Percentiles rank a stretch among this genome's conserved stretches.
Conservation (phyloP, 495 filamentous ascomycete genomes). For the Rhypophila decipiens region DNA sequence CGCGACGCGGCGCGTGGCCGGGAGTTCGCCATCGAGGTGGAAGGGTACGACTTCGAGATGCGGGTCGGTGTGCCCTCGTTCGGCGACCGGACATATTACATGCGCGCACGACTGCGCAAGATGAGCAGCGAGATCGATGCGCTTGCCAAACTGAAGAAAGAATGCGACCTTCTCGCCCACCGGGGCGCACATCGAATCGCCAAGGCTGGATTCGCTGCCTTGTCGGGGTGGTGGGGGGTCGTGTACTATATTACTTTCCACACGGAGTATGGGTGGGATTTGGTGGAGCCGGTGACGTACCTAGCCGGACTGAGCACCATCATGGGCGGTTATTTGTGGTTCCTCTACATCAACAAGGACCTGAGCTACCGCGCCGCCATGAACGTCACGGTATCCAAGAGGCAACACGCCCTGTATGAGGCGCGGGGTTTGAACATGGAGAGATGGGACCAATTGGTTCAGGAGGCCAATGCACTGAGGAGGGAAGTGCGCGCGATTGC, state of each 20-base stretch:
- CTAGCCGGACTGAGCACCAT: slow-evolving; percentile 74
- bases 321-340: slow-evolving; percentile 89
- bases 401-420: slow-evolving; percentile 74
- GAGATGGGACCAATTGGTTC: slow-evolving; percentile 72
- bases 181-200: slow-evolving; percentile 71
- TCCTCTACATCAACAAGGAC: slow-evolving; percentile 87
- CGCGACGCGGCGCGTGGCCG: slow-evolving; percentile 77
- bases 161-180: slow-evolving; percentile 76
- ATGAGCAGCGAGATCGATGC: slow-evolving; percentile 58
- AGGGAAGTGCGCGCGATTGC: slow-evolving; percentile 78
- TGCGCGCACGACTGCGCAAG: slow-evolving; percentile 68
- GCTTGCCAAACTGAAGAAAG: slow-evolving; percentile 65
- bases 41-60: slow-evolving; percentile 64
- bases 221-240: slow-evolving; percentile 71
- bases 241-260: slow-evolving; percentile 77
- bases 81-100: slow-evolving; percentile 80
- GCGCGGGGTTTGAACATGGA: slow-evolving; percentile 64
- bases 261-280: slow-evolving; percentile 78
- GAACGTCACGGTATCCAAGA: slow-evolving; percentile 73
- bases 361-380: slow-evolving; percentile 78
- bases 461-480: slow-evolving; percentile 72
- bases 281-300: slow-evolving; percentile 88
- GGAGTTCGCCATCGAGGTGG: slow-evolving; percentile 80
- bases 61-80: slow-evolving; percentile 79
- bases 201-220: slow-evolving; percentile 64